Evolutionary conservation across 2,329 filamentous ascomycete genomes (phyloP), one percentile per base, ranked within the genome.

Genomic region (Fusarium sp.): DNA sequence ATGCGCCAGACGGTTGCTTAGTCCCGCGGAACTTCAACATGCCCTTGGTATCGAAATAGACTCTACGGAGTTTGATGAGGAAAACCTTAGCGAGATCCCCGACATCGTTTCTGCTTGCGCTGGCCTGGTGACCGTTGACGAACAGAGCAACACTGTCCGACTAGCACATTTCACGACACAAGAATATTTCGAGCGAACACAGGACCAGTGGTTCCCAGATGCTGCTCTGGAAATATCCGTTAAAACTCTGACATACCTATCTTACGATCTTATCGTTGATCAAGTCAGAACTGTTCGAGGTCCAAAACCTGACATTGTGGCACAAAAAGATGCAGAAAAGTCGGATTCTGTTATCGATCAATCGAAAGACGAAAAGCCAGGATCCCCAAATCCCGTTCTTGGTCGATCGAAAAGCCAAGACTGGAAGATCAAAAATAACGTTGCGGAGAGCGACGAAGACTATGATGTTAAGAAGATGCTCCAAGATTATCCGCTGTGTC

Each of bases 121-220:
- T 37, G 85, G 85, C 1, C 59, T 88, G 15, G 81, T 87, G 5
- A 82, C 79, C 0, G 43, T 85, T 6, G 83, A 87, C 40, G 64
- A 82, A 49, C 70, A 82, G 47, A 86, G 79, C 53, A 53, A 77
- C 23, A 76, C 82, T 32, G 76, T 87, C 16, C 79, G 83, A 6
- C 69, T 87, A 0, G 83, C 85, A 6, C 85, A 88, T 68, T 84
- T 85, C 60, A 87, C 86, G 0, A 79, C 84, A 3, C 82, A 86
- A 47, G 81, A 86, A 43, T 88, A 85, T 70, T 81, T 87, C 46
- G 77, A 83, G 23, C 53, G 50, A 28, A 53, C 50, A 53, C 50
- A 53, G 13, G 33, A 38, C 19, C 50, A 53, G 23, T 53, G 50
- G 23, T 53, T 53, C 2, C 50, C 50, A 28, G 13, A 28, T 21